Evolutionary conservation across 2,329 filamentous ascomycete species (phyloP).

Genomic region (Coniochaeta hoffmannii): DNA sequence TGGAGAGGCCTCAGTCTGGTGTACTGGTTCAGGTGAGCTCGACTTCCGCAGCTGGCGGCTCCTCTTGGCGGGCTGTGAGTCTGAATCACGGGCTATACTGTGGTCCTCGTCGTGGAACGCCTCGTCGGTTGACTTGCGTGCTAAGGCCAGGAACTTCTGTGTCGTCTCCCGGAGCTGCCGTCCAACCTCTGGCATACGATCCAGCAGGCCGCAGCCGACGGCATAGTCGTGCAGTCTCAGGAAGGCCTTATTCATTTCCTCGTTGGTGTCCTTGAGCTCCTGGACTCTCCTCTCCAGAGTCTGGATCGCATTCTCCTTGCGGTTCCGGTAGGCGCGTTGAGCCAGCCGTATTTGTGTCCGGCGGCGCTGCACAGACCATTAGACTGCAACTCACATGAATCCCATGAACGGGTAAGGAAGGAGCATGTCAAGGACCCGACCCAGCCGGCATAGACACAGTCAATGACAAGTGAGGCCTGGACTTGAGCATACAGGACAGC

Average conservation of each 20-base stretch:
- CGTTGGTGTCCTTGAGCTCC: slow-evolving; percentile 60
- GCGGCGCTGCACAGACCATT: slow-evolving; percentile 49
- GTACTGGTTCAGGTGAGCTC: slow-evolving; percentile 7
- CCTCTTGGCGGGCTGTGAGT: neutral
- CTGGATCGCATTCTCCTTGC: slow-evolving; percentile 76
- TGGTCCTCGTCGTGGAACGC: slow-evolving; percentile 17
- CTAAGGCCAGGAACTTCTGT: slow-evolving; percentile 49
- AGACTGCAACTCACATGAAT: slow-evolving; percentile 4
- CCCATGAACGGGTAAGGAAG: slow-evolving; percentile 1
- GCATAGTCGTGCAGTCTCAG: slow-evolving; percentile 58
- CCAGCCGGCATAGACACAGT: too few species aligned
- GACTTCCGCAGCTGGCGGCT: slow-evolving; percentile 6
- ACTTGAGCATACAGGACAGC: slow-evolving; percentile 24
- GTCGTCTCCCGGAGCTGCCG: slow-evolving; percentile 49
- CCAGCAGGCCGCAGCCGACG: slow-evolving; percentile 48
- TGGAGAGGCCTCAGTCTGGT: neutral
- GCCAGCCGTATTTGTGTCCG: slow-evolving; percentile 82
- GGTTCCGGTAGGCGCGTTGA: slow-evolving; percentile 75
- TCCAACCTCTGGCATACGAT: slow-evolving; percentile 48
- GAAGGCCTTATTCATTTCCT: slow-evolving; percentile 69
- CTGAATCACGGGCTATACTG: neutral
- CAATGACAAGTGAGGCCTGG: neutral
- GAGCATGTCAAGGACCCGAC: too few species aligned
- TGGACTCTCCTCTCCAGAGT: slow-evolving; percentile 64
- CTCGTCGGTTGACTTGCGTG: slow-evolving; percentile 34